Base-by-base conservation (phyloP, 352 stramenopile species). In the Elongisporangium prolatum region DNA sequence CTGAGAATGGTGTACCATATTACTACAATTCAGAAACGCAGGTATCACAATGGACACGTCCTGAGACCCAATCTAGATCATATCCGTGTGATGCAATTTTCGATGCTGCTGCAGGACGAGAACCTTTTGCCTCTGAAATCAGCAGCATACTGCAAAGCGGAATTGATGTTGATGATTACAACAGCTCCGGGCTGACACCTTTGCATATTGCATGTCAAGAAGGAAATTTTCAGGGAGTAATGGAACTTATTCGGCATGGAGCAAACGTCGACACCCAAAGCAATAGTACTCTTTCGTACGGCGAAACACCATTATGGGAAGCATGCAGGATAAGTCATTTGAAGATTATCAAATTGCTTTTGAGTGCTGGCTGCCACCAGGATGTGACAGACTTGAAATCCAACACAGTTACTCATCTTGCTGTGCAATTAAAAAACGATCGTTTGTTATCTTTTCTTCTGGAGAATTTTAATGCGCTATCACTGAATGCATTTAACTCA, bases 401-500 rank as follows among this genome's bases (percentile, higher is more conserved):
- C 2, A 98, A 97, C 60, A 96, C 88, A 4, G 61, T 94, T 16
- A 64, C 98, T 53, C 86, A 96, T 44, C 72, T 91, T 18, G 74
- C 77, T 48, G 82, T 91, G 21, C 67, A 89, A 21, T 94, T 85
- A 22, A 86, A 88, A 21, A 95, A 92, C 49, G 67, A 91, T 34
- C 78, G 83, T 50, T 71, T 97, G 40, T 71, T 91, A 6, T 75
- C 84, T 60, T 67, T 86, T 34, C 64, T 97, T n/a, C 56, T 97
- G 13, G 67, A 75, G 49, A 87, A 88, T 56, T 60, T 50, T 48
- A 59, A 74, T 25, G 73, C 77, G 18, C 67, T 67, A 0, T 82
- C 97, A 38, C 60, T 94, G n/a, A 95, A 97, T 50, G 69, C 89
- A 50, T 70, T 91, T 40, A 98, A 98, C 64, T 80, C 81, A 5